Conservation (phyloP, 495 filamentous ascomycete species). For the Hypoxylon fuscum region DNA sequence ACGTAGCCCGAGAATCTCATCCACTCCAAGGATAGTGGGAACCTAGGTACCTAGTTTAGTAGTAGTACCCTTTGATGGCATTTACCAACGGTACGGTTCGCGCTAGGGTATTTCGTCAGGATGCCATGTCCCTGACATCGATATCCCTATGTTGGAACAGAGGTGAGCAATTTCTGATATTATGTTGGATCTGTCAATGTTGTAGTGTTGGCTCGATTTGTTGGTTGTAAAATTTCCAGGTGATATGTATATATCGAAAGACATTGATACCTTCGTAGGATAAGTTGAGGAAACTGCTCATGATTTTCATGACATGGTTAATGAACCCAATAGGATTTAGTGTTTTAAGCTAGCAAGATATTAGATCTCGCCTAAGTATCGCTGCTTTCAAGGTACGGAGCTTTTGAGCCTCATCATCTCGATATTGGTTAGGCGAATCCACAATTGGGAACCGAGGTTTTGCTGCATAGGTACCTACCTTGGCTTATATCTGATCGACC, state of each 20-base stretch:
- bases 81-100: conserved; percentile 20
- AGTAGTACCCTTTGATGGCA: background rate
- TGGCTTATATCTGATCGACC: too few species aligned
- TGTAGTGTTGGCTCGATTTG: background rate
- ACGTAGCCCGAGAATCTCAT: too few species aligned
- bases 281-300: background rate
- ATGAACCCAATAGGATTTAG: background rate
- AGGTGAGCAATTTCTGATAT: too few species aligned
- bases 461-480: too few species aligned
- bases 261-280: background rate
- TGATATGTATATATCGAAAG: background rate
- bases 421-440: background rate
- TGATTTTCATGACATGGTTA: background rate
- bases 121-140: background rate
- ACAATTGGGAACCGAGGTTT: too few species aligned
- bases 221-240: background rate
- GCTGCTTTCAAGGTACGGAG: background rate
- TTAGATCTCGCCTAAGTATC: background rate
- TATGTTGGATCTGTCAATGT: too few species aligned
- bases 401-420: background rate
- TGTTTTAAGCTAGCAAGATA: background rate
- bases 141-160: background rate
- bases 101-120: conserved; percentile 1
- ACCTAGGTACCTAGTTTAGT: too few species aligned
- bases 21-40: too few species aligned